These are phyloP conservation scores for Aspergillus novoparasiticus DNA, from an alignment of 2,329 filamentous ascomycete species.

Conservation along the genomic window DNA sequence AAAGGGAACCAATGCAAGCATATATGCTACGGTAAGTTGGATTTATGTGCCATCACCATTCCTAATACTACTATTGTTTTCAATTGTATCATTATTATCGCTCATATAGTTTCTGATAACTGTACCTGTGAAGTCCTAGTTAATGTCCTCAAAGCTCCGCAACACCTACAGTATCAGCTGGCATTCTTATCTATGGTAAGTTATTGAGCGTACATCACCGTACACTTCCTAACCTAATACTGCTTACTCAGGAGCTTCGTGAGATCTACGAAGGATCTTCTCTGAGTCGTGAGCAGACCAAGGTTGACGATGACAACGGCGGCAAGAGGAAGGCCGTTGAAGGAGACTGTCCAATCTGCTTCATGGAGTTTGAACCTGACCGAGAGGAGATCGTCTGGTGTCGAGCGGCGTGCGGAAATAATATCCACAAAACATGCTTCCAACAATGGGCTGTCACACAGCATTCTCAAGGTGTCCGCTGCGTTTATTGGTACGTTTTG, in stretches of 20 bases:
- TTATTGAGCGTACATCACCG: neutral
- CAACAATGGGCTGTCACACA: constrained; percentile 52
- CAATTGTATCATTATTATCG: constrained; percentile 14
- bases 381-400: constrained; percentile 59
- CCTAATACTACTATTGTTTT: constrained; percentile 10
- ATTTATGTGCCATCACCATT: neutral
- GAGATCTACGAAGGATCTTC: constrained; percentile 59
- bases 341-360: constrained; percentile 66
- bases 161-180: constrained; percentile 60
- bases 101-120: constrained; percentile 11
- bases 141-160: constrained; percentile 59
- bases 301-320: constrained; percentile 35
- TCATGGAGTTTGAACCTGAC: constrained; percentile 54
- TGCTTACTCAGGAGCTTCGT: constrained; percentile 52
- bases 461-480: constrained; percentile 37
- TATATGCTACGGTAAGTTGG: constrained; percentile 56
- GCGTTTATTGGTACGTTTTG: constrained; percentile 48
- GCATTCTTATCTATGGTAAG: constrained; percentile 58
- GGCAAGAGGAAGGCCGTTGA: constrained; percentile 61
- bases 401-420: constrained; percentile 63
- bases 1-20: constrained; percentile 67
- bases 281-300: constrained; percentile 47
- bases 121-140: constrained; percentile 51
- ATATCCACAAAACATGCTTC: constrained; percentile 62
- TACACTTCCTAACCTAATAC: neutral